Base-by-base conservation (phyloP, 305 asterid genomes). In the Ajuga reptans region DNA sequence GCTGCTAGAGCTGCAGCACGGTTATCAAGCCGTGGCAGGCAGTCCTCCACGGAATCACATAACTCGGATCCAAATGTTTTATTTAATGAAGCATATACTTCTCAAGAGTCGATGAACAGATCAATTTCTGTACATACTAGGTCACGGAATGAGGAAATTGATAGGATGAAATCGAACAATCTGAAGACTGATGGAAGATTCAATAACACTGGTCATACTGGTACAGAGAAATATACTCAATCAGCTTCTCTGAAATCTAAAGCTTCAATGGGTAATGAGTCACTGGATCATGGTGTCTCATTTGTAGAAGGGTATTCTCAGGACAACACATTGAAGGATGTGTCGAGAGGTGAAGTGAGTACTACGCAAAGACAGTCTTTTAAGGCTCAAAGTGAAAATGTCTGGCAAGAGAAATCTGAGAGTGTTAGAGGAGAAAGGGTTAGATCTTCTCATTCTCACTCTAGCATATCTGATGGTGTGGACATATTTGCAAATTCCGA, bases 1-100 rank as follows among this genome's bases (percentile, higher is more conserved):
- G 96, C 95, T 39, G 94, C 95, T 45, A 82, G 86, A 81, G 96
- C 96, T 68, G 96, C 96, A 52, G 96, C 98, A 3, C 86, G 87
- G 62, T 78, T 89, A 69, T 75, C 95, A 41, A 84, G 76, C 60
- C 81, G 73, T 53, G 88, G 52, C 18, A 77, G 74, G 66, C 84
- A 81, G 43, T 37, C 76, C 78, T 65, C 86, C 47, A 50, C 72
- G 12, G 84, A 80, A 70, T 73, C 80, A 33, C 84, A 73, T 42
- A 21, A 66, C 12, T 71, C 86, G 3, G 66, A 72, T n/a, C 72
- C 24, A 66, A 55, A 71, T 71, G 58, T 16, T 52, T 58, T 6
- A 29, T 75, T 73, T 69, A 67, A 80, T 17, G 82, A 60, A 54
- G 74, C 68, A 36, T 63, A 78, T 60, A 53, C 24, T 71, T 72